Evolutionary conservation across 2,329 filamentous ascomycete genomes (phyloP).

Genomic region (Colletotrichum tropicale): DNA sequence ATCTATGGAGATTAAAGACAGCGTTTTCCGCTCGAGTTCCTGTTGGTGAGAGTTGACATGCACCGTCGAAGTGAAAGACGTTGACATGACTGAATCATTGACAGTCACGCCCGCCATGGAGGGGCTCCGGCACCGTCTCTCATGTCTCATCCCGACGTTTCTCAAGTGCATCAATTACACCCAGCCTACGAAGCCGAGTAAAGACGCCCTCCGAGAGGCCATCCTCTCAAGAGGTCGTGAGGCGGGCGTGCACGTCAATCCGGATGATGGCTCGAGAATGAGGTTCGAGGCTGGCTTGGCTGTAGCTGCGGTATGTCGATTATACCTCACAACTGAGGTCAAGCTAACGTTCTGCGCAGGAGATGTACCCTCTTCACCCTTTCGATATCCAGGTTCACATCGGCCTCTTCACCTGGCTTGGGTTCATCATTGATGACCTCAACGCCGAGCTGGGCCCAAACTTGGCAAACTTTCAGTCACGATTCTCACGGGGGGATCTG

Average conservation of each 20-base stretch:
- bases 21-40: background rate
- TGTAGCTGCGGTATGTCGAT: background rate
- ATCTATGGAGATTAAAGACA: background rate
- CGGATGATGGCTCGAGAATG: conserved; percentile 1
- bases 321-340: background rate
- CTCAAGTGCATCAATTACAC: background rate
- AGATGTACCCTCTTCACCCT: conserved; percentile 22
- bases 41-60: background rate
- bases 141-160: background rate
- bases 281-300: conserved; percentile 1
- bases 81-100: background rate
- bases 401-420: conserved; percentile 34
- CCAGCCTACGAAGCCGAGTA: background rate
- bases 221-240: background rate
- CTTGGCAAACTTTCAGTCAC: conserved; percentile 27
- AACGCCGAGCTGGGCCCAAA: conserved; percentile 21
- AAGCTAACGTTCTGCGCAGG: background rate
- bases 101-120: background rate
- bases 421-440: conserved; percentile 32
- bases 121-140: background rate
- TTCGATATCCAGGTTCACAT: conserved; percentile 32
- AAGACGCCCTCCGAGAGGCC: background rate
- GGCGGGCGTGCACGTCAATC: background rate
- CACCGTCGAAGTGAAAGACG: background rate
- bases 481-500: conserved; percentile 22